A percentile compares a stretch with the other conserved stretches of the same genome.
phyloP scores from a whole-genome alignment of 2,329 filamentous ascomycete species.

The Tetracladium maxilliforme region DNA sequence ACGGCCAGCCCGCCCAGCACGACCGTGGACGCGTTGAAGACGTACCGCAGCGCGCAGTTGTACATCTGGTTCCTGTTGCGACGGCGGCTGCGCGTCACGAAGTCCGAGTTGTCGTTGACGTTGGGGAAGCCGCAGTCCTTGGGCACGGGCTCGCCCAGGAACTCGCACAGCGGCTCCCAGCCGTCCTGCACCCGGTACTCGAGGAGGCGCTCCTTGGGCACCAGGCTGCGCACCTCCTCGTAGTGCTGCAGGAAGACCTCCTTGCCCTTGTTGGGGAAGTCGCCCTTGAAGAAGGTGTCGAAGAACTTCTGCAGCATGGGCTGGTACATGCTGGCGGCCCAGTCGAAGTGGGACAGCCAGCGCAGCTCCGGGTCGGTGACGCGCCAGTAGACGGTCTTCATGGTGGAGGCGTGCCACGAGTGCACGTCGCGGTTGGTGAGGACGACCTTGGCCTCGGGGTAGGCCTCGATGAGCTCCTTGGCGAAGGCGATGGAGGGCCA shows the following conservation, averaged over 20 bases:
- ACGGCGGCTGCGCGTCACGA: constrained; percentile 26
- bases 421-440: constrained; percentile 52
- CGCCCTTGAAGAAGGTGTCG: constrained; percentile 51
- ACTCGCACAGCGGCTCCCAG: constrained; percentile 28
- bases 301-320: constrained; percentile 59
- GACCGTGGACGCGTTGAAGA: constrained; percentile 18
- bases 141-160: constrained; percentile 16
- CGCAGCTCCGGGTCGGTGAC: constrained; percentile 46
- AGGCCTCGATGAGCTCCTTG: constrained; percentile 55
- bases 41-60: constrained; percentile 25
- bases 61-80: constrained; percentile 31
- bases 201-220: constrained; percentile 23
- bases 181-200: constrained; percentile 26
- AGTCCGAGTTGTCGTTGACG: constrained; percentile 30
- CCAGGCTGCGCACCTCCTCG: constrained; percentile 29
- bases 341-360: constrained; percentile 39
- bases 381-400: constrained; percentile 56
- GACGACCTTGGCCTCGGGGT: constrained; percentile 59
- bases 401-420: constrained; percentile 36
- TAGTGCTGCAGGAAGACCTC: constrained; percentile 43
- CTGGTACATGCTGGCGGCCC: constrained; percentile 54
- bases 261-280: constrained; percentile 52
- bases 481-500: constrained; percentile 55
- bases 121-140: constrained; percentile 22
- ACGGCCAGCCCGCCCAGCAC: constrained; percentile 13